Evolutionary conservation across 495 filamentous ascomycete genomes (phyloP), one percentile per base, ranked within the genome.

Genomic region (Podospora fimiseda): DNA sequence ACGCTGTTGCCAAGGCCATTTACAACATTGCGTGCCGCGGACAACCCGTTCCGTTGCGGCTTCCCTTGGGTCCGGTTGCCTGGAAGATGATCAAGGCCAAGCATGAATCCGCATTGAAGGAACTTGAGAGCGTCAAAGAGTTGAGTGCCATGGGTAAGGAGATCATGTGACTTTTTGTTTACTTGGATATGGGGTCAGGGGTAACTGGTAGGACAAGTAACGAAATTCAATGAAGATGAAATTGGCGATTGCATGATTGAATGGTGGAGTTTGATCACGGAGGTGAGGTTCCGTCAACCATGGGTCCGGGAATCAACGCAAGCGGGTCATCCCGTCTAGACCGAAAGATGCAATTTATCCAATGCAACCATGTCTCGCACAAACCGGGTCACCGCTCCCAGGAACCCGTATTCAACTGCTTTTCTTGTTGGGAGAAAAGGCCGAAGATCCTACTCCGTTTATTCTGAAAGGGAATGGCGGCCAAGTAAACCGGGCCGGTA

Each of bases 11-110:
- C 1, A 60, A 68, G 20, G 65, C 66, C 7, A 57, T 79, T 4
- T 75, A 66, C 41, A 49, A 37, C 0, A 52, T 76, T 56, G 68
- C 70, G n/a, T 2, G 27, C 27, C 27, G 27, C 27, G 6, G 27
- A 5, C 27, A 11, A 43, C 15, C 15, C n/a, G 60, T 78, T 7
- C 75, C 74, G 2, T 60, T 80, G 41, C 59, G 71, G 6, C 36
- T 77, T 14, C 71, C 77, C 2, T 55, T 80, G 6, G 74, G 75
- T 18, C 38, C 57, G 1, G 66, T 66, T 18, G 64, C 69, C 9
- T 76, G 66, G 63, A 70, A 66, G 14, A 60, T 77, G 60, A 55
- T 62, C 23, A 63, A 63, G 52, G 42, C 43, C 24, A 71, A 71
- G 59, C 41, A 69, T 14, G 69, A 73, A 55, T 58, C 43, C 9